Evolutionary conservation across 192 early-diverging fungal species (phyloP), one percentile per base, ranked within the genome.

Genomic region (Piromyces sp.): DNA sequence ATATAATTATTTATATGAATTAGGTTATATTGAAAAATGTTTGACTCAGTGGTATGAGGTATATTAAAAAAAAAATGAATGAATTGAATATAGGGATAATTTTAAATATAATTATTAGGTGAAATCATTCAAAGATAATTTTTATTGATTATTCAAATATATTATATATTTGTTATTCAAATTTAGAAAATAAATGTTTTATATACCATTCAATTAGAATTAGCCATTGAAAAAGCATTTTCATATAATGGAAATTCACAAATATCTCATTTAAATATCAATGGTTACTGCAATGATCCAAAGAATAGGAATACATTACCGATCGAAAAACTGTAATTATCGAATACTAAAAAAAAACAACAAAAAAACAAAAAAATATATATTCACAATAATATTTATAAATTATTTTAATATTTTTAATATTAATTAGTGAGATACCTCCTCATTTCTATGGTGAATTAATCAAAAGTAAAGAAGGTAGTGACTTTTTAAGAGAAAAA

Each of bases 31-130:
- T 15, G 86, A 93, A 82, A 86, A 86, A 40, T 93, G 95, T 82
- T 90, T 95, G 88, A 90, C 91, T 40, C 90, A 92, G 16, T 96
- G 95, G 95, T 92, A 91, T 83, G 91, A 93, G 89, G 95, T 95
- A 88, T 78, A 81, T 40, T 80, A 16, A 38, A 38, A 38, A 38
- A 9, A 38, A 7, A 36, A 36, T 36, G 33, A 36, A 38, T 33
- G 31, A 33, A 33, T 33, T 33, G 16, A 17, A 51, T n/a, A n/a
- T n/a, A n/a, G n/a, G n/a, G n/a, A n/a, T n/a, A n/a, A n/a, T n/a
- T n/a, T n/a, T n/a, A n/a, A n/a, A n/a, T n/a, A n/a, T n/a, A n/a
- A n/a, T n/a, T n/a, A n/a, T n/a, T n/a, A n/a, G n/a, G n/a, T n/a
- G n/a, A n/a, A n/a, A n/a, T n/a, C n/a, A n/a, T n/a, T n/a, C n/a